Evolutionary conservation across 257 asterid species (phyloP).

Genomic region (Scutellaria galericulata): DNA sequence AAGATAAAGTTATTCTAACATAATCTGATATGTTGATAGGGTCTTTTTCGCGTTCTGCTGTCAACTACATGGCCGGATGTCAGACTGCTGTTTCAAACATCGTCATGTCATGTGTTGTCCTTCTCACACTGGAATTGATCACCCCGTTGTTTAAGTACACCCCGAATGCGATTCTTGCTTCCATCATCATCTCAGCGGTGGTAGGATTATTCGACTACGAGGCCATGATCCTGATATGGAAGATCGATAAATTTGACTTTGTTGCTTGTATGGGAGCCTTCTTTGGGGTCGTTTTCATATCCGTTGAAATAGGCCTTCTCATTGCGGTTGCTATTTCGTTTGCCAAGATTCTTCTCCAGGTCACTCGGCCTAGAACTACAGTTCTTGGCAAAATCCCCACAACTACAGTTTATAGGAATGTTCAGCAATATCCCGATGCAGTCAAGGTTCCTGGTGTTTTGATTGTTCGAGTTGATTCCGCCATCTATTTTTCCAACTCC

Average conservation of each 20-base stretch:
- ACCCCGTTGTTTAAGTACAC: conserved; percentile 81
- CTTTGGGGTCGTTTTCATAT: conserved; percentile 68
- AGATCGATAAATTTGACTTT: conserved; percentile 77
- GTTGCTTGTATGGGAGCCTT: conserved; percentile 85
- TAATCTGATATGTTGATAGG: conserved; percentile 31
- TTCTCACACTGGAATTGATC: conserved; percentile 57
- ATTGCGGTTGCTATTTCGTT: conserved; percentile 74
- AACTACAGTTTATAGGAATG: conserved; percentile 66
- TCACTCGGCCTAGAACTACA: conserved; percentile 70
- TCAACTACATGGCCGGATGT: conserved; percentile 75
- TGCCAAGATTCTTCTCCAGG: conserved; percentile 81
- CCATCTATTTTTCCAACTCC: conserved; percentile 75
- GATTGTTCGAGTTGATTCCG: conserved; percentile 68
- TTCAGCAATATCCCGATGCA: conserved; percentile 79
- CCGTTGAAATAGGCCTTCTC: conserved; percentile 75
- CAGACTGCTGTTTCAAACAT: conserved; percentile 72
- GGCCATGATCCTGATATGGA: conserved; percentile 65
- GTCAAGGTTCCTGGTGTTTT: conserved; percentile 64
- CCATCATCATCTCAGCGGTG: conserved; percentile 78
- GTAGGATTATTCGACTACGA: conserved; percentile 56
- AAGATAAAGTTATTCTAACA: neutral
- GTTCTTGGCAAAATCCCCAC: conserved; percentile 71
- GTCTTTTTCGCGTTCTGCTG: conserved; percentile 54
- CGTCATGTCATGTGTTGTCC: conserved; percentile 64
- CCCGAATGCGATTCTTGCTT: conserved; percentile 71